Base-by-base conservation (phyloP, 352 stramenopile genomes). In the Globisporangium lucens region DNA sequence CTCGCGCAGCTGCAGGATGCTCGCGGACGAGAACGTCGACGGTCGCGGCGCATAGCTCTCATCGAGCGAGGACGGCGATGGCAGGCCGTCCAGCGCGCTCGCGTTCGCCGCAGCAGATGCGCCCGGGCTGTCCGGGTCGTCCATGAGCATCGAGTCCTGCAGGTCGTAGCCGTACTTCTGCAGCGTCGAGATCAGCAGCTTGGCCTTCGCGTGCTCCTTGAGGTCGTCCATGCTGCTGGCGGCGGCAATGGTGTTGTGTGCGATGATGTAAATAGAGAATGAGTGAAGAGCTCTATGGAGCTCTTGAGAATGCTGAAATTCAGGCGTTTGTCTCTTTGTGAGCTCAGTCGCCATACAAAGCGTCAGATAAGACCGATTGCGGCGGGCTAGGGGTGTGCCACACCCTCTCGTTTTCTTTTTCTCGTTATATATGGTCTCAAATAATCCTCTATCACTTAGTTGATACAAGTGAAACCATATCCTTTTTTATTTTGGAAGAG, bases 91-190 rank as follows among this genome's bases (percentile, higher is more conserved):
- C 12, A 24, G 22, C 36, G 59, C 30, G 63, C 24, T 59, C 63
- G 46, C 55, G 36, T 35, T 51, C 43, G 35, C 36, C 33, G 63
- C 55, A 47, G 65, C 47, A 56, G 62, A 46, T 4, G 38, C 70
- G 35, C 58, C 64, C 56, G 41, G 41, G 15, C 41, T 47, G 15
- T 65, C 58, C 60, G 73, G 66, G 20, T 77, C 66, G 38, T 78
- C 70, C 30, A n/a, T 47, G 41, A 41, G 7, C 62, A 66, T 22
- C 36, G 65, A 58, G 29, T 70, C 65, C 51, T 70, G 65, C 30
- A 95, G 71, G 68, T 95, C 83, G 73, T 95, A 95, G 61, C 87
- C 87, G 72, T 91, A 89, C 63, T 93, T 93, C 67, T 95, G 85
- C 43, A 95, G 75, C 70, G 83, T 95, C 33, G 80, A 77, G 66